phyloP scores from a whole-genome alignment of 768 basidiomycete genomes.

The Pisolithus albus region DNA sequence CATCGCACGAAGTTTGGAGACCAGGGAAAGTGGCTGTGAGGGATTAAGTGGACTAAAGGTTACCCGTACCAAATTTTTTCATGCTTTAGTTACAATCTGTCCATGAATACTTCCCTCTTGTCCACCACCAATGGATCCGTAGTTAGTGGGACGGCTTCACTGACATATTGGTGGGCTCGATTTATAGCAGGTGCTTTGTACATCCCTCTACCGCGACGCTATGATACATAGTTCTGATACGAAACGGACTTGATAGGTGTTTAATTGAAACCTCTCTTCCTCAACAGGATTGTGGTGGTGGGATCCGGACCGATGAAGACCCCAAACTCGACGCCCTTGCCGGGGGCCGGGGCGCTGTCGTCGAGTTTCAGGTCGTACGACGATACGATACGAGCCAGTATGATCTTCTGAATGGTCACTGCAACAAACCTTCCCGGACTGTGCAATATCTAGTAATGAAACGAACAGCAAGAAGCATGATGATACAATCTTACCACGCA shows the following conservation, averaged over 20 bases:
- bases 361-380: slow-evolving; percentile 40
- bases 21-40: not conserved
- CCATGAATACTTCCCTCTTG: too few relatives aligned
- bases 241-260: not conserved
- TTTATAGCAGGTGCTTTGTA: too few relatives aligned
- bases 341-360: slow-evolving; percentile 34
- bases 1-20: not conserved
- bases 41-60: not conserved
- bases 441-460: not conserved
- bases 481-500: slow-evolving; percentile 9
- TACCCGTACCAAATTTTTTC: not conserved
- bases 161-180: too few relatives aligned
- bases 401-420: slow-evolving; percentile 31
- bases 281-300: not conserved
- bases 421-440: slow-evolving; percentile 36
- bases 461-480: not conserved
- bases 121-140: too few relatives aligned
- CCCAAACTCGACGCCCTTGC: not conserved
- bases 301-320: not conserved
- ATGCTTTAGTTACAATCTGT: not conserved
- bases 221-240: not conserved
- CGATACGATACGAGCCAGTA: slow-evolving; percentile 31
- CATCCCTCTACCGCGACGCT: too few relatives aligned
- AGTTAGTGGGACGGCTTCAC: too few relatives aligned
- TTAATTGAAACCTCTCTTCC: not conserved